These are phyloP conservation scores for Pythium aristosporum DNA, from an alignment of 352 stramenopile genomes.

Conservation along the genomic window DNA sequence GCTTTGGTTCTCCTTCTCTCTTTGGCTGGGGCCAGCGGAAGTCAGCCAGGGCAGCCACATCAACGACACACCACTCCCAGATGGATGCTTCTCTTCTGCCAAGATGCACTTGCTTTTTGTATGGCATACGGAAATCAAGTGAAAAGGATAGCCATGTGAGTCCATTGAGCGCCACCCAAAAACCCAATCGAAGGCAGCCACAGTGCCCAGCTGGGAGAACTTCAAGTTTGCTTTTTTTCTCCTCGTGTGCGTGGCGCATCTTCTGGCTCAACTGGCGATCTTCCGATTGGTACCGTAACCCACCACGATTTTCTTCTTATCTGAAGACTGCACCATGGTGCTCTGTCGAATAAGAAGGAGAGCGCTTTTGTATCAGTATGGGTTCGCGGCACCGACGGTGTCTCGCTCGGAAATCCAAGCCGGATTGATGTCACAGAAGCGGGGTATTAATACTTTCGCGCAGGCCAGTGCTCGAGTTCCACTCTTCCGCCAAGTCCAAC, in stretches of 20 bases:
- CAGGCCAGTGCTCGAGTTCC: neutral
- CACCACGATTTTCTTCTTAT: too few relatives aligned
- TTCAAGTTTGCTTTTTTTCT: constrained; percentile 24
- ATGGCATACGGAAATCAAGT: constrained; percentile 21
- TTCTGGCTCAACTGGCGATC: neutral
- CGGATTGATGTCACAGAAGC: constrained; percentile 9
- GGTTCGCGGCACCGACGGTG: too few relatives aligned
- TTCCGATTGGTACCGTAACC: neutral
- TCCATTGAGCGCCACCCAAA: constrained; percentile 24
- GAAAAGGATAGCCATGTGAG: constrained; percentile 6
- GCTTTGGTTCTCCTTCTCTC: neutral
- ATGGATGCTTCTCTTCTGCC: constrained; percentile 30
- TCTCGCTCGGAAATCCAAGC: neutral
- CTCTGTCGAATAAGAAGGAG: too few relatives aligned
- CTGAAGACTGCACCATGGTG: too few relatives aligned
- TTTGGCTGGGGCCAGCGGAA: constrained; percentile 20
- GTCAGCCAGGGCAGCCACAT: constrained; percentile 26
- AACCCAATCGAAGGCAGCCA: constrained; percentile 8
- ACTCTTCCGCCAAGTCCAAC: neutral
- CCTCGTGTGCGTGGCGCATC: neutral
- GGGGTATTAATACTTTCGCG: constrained; percentile 20
- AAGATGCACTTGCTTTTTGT: constrained; percentile 24
- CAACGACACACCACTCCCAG: constrained; percentile 28
- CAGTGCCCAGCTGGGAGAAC: constrained; percentile 17
- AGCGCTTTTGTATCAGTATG: too few relatives aligned